Conservation (phyloP, 768 basidiomycete genomes). For the Lyophyllum atratum region DNA sequence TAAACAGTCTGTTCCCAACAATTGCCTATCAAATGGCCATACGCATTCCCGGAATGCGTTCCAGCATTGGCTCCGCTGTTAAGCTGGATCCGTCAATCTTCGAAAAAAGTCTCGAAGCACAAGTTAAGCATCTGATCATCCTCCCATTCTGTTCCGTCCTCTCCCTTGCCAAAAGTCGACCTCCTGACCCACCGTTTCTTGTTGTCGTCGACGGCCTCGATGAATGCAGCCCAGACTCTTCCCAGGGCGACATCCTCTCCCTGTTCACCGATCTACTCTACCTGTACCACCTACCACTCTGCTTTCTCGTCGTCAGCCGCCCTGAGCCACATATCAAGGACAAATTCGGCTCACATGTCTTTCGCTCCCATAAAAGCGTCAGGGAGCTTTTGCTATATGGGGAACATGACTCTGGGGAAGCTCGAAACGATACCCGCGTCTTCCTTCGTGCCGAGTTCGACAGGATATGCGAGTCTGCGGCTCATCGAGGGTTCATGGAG, state of each 20-base stretch:
- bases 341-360: background rate
- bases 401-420: background rate
- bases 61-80: conserved; percentile 8
- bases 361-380: background rate
- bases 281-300: background rate
- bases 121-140: conserved; percentile 17
- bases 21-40: conserved; percentile 26
- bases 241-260: background rate
- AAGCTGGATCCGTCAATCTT: conserved; percentile 15
- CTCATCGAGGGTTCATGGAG: background rate
- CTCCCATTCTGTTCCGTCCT: conserved; percentile 1
- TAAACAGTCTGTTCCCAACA: conserved; percentile 25
- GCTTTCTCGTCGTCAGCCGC: conserved; percentile 13
- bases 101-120: conserved; percentile 6
- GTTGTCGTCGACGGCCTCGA: conserved; percentile 16
- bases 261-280: background rate
- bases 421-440: background rate
- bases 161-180: background rate
- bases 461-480: background rate
- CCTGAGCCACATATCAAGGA: conserved; percentile 10
- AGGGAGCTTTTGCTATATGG: background rate
- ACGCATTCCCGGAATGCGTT: conserved; percentile 1
- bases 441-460: background rate
- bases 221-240: conserved; percentile 7
- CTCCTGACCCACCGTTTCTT: background rate